A percentile compares a stretch with the other conserved stretches of the same genome.
Conservation (phyloP, 2,329 filamentous ascomycete genomes). For the Colletotrichum godetiae region DNA sequence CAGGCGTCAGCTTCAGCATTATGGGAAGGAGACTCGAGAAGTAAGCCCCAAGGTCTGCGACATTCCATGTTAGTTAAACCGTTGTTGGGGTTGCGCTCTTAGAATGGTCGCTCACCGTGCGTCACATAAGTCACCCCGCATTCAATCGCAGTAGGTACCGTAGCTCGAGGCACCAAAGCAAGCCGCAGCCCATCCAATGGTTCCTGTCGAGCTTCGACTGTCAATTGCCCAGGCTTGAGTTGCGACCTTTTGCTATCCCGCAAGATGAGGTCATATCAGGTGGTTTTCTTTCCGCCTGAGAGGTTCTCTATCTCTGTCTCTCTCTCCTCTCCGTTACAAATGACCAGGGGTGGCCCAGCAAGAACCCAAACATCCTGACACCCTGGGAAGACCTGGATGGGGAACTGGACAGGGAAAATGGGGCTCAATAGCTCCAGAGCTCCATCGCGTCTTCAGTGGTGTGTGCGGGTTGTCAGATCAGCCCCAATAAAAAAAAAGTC, state of each 20-base stretch:
- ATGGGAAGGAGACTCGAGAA: background rate
- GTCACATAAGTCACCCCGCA: conserved; percentile 22
- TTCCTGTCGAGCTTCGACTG: background rate
- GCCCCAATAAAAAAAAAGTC: background rate
- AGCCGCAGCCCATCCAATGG: conserved; percentile 6
- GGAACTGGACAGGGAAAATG: background rate
- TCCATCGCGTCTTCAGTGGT: conserved; percentile 1
- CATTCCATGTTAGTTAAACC: background rate
- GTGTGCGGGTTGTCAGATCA: conserved; percentile 35
- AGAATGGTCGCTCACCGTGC: background rate
- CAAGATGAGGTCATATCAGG: conserved; percentile 32
- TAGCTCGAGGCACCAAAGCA: conserved; percentile 6
- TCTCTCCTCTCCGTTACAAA: too few species aligned
- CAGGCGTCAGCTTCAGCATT: too few species aligned
- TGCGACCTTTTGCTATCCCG: background rate
- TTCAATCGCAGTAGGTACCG: background rate
- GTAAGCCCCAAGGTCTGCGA: background rate
- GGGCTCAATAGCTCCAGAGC: background rate
- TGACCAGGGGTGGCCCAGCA: background rate
- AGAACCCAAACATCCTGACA: background rate
- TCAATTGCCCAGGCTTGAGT: background rate
- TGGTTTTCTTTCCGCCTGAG: conserved; percentile 6
- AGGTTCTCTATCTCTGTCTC: background rate
- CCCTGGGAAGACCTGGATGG: conserved; percentile 11
- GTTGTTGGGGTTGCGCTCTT: background rate